Base-by-base conservation (phyloP, 1,284 basidiomycete species). In the Ceratobasidium sp. region DNA sequence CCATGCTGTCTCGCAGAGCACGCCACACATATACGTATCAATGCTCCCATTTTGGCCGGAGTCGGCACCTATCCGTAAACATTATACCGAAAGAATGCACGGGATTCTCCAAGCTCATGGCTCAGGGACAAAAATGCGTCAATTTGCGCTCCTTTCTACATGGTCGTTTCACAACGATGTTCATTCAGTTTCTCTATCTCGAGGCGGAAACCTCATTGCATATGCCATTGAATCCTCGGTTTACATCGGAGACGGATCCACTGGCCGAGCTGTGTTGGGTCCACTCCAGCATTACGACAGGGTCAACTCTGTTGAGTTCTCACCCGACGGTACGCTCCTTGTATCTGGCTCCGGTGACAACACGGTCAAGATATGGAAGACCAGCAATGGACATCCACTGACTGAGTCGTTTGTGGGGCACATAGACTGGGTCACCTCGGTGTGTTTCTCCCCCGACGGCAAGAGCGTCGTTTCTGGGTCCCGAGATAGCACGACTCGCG, bases 301-400 rank as follows among this genome's bases (percentile, higher is more conserved):
- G 5, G 54, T 71, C 25, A 35, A 13, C 12, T 60, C 34, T 27
- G 54, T 60, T 42, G 27, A 42, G 12, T 70, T 54, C 32, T 70
- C 69, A 7, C 68, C 35, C n/a, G n/a, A n/a, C n/a, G n/a, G n/a
- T n/a, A n/a, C n/a, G n/a, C n/a, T n/a, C n/a, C n/a, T n/a, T n/a
- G 47, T 29, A 10, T 70, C 69, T 40, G 65, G 22, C 1, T 70
- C 69, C 20, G 15, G 22, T 8, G 43, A 27, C 35, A 17, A 53
- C 42, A 55, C 69, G 1, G 35, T 69, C 29, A 17, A 50, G n/a
- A n/a, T 70, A 27, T 69, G 68, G 68, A 40, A 57, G 17, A n/a
- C 40, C 10, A 6, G 17, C 7, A 64, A 7, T n/a, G 54, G 65
- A 10, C 25, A 3, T 13, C 1, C 47, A n/a, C 3, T 53, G n/a